These are phyloP conservation scores for Cladosporium sp. DNA, from an alignment of 2,329 filamentous ascomycete species.

Conservation along the genomic window DNA sequence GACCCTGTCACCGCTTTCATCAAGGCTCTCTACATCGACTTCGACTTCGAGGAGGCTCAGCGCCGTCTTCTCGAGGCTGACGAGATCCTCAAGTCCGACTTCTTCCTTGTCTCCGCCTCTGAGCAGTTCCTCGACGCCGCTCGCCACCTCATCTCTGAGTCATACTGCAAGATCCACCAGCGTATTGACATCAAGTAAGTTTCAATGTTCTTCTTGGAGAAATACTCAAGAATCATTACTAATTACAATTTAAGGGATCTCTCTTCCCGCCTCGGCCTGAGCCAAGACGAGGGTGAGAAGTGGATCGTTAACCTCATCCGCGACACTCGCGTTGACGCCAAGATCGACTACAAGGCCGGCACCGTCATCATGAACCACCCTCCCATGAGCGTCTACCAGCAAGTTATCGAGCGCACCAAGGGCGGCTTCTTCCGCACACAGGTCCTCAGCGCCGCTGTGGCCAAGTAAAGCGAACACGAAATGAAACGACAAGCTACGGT, in stretches of 20 bases:
- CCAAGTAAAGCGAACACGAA: slow-evolving; percentile 41
- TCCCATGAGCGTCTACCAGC: slow-evolving; percentile 96
- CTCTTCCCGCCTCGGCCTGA: slow-evolving; percentile 85
- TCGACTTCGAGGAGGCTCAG: slow-evolving; percentile 96
- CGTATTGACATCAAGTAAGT: slow-evolving; percentile 89
- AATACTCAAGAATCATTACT: slow-evolving; percentile 21
- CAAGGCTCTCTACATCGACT: slow-evolving; percentile 92
- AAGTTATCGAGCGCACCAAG: slow-evolving; percentile 99
- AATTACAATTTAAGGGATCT: slow-evolving; percentile 63
- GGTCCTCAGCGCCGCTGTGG: slow-evolving; percentile 69
- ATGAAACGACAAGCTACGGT: slow-evolving; percentile 18
- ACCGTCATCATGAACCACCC: slow-evolving; percentile 99
- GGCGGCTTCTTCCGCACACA: slow-evolving; percentile 98
- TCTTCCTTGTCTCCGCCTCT: slow-evolving; percentile 85
- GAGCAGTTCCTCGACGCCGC: slow-evolving; percentile 93
- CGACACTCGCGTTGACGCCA: slow-evolving; percentile 94
- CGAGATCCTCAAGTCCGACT: slow-evolving; percentile 87
- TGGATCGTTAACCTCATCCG: slow-evolving; percentile 99
- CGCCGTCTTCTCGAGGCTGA: slow-evolving; percentile 84
- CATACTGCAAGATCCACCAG: slow-evolving; percentile 99
- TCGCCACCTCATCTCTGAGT: slow-evolving; percentile 95
- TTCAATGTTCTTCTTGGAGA: background rate
- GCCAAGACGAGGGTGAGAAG: slow-evolving; percentile 96
- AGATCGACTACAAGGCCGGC: slow-evolving; percentile 98
- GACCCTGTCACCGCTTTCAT: slow-evolving; percentile 97